These are phyloP conservation scores for Dryas drummondii DNA, from an alignment of 306 rosid genomes.

Conservation along the genomic window DNA sequence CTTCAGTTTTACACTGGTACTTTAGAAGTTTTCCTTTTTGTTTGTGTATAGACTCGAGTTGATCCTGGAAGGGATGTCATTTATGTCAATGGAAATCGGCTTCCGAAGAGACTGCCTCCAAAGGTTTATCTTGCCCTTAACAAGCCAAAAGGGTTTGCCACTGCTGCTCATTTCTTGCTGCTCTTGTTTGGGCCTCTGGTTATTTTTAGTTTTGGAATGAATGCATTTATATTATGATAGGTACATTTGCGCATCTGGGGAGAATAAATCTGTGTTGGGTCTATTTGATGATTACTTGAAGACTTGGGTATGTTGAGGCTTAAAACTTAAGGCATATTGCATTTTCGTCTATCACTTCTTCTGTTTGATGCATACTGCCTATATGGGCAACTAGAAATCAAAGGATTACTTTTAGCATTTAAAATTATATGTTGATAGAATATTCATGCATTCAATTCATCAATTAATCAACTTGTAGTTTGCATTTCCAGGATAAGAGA, in stretches of 20 bases:
- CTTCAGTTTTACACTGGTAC: background rate
- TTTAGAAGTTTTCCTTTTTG: background rate
- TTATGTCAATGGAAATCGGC: constrained; percentile 88
- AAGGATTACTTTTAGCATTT: background rate
- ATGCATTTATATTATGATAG: constrained; percentile 39
- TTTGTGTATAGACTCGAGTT: constrained; percentile 64
- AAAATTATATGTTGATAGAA: background rate
- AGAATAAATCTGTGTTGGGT: constrained; percentile 66
- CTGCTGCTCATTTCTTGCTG: constrained; percentile 9
- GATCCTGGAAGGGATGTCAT: constrained; percentile 84
- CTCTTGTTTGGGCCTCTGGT: constrained; percentile 19
- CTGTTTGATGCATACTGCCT: background rate
- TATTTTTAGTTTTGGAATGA: background rate
- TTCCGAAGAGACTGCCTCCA: constrained; percentile 84
- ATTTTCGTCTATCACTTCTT: background rate
- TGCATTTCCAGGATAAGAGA: constrained; percentile 59
- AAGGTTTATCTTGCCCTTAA: constrained; percentile 89
- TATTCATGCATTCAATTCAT: background rate
- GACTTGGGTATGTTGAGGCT: constrained; percentile 66
- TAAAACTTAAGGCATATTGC: background rate
- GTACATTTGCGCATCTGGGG: constrained; percentile 86
- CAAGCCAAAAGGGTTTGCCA: constrained; percentile 93
- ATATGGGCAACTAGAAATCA: background rate
- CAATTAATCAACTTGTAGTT: background rate
- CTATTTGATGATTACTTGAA: constrained; percentile 71